phyloP scores from a whole-genome alignment of 169 alveolate species.

The Blepharisma undulans region DNA sequence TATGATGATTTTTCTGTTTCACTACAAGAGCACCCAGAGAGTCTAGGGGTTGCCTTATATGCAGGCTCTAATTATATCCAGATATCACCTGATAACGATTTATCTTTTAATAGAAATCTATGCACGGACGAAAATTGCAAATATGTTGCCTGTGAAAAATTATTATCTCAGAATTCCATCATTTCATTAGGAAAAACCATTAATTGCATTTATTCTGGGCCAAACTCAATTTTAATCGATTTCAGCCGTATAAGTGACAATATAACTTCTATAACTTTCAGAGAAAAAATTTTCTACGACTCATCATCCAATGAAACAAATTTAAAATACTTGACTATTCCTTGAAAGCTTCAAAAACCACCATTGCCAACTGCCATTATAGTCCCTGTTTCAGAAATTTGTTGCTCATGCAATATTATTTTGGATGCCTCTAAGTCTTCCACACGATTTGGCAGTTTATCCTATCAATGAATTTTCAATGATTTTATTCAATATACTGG shows the following conservation, averaged over 20 bases:
- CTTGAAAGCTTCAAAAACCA: neutral
- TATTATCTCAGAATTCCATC: neutral
- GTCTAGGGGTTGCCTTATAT: neutral
- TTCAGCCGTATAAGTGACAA: neutral
- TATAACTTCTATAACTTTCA: neutral
- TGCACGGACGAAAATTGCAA: neutral
- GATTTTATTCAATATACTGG: neutral
- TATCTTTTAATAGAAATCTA: neutral
- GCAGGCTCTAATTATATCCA: neutral
- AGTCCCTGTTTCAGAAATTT: neutral
- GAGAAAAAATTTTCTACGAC: neutral
- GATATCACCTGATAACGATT: neutral
- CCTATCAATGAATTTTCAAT: neutral
- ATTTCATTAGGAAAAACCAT: neutral
- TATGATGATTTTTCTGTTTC: neutral
- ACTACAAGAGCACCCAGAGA: neutral
- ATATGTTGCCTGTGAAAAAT: neutral
- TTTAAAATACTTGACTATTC: neutral
- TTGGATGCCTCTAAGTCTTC: neutral
- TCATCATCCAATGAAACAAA: neutral
- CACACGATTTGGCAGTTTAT: neutral
- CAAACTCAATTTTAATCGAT: neutral
- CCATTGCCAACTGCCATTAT: neutral
- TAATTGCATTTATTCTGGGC: neutral
- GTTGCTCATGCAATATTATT: neutral